A percentile compares a stretch with the other conserved stretches of the same genome.
Conservation (phyloP, 2,329 filamentous ascomycete genomes). For the Passalora sequoiae region DNA sequence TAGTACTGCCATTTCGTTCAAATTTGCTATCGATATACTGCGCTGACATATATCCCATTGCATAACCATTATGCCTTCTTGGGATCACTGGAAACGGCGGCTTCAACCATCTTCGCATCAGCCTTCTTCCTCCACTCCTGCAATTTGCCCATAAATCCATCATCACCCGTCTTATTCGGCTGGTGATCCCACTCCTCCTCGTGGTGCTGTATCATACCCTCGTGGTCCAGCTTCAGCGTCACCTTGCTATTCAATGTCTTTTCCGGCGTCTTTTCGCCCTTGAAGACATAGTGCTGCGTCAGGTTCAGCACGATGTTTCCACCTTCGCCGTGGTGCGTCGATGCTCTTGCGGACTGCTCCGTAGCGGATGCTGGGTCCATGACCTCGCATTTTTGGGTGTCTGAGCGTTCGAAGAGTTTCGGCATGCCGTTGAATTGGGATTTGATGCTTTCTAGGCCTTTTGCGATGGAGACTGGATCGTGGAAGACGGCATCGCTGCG, state of each 20-base stretch:
- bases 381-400: slow-evolving; percentile 20
- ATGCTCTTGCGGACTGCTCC: slow-evolving; percentile 6
- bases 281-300: slow-evolving; percentile 30
- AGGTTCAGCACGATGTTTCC: slow-evolving; percentile 22
- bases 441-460: slow-evolving; percentile 26
- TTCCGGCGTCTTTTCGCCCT: slow-evolving; percentile 25
- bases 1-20: too few species aligned
- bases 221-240: slow-evolving; percentile 22
- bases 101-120: slow-evolving; percentile 26
- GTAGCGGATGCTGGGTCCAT: slow-evolving; percentile 17
- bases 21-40: too few species aligned
- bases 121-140: slow-evolving; percentile 28
- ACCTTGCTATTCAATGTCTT: slow-evolving; percentile 27
- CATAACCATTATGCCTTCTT: slow-evolving; percentile 14
- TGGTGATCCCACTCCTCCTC: slow-evolving; percentile 30
- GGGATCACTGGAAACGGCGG: slow-evolving; percentile 21
- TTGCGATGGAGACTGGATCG: slow-evolving; percentile 27
- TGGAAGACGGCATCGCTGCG: slow-evolving; percentile 25
- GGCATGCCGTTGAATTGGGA: slow-evolving; percentile 30
- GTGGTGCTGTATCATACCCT: slow-evolving; percentile 26
- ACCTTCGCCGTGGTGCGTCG: slow-evolving; percentile 13
- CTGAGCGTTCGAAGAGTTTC: slow-evolving; percentile 24
- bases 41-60: too few species aligned
- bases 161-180: slow-evolving; percentile 24
- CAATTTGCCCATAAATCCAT: slow-evolving; percentile 28